Conservation (phyloP, 2,329 filamentous ascomycete genomes). For the Exophiala aquamarina region DNA sequence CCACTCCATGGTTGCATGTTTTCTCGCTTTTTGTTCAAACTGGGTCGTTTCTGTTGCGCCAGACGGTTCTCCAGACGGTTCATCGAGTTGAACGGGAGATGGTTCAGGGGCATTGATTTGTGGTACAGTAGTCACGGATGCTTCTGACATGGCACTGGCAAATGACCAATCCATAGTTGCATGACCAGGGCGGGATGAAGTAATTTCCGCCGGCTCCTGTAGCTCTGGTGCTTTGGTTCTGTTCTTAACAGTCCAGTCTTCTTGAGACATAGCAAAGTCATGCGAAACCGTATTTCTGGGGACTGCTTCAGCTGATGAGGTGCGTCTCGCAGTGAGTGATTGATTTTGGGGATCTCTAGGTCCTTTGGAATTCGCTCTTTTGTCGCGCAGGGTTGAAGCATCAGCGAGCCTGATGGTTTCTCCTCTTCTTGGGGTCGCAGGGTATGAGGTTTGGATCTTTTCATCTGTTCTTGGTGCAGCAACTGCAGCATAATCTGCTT, state of each 20-base stretch:
- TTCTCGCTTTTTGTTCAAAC: slow-evolving; percentile 24
- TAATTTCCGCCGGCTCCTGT: slow-evolving; percentile 27
- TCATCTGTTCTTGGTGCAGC: slow-evolving; percentile 42
- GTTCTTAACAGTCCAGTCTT: slow-evolving; percentile 27
- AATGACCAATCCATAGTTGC: slow-evolving; percentile 41
- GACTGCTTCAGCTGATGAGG: slow-evolving; percentile 31
- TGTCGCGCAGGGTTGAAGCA: slow-evolving; percentile 57
- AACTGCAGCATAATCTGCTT: slow-evolving; percentile 52
- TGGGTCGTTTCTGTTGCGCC: slow-evolving; percentile 1
- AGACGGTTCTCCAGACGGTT: slow-evolving; percentile 3
- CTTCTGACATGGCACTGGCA: slow-evolving; percentile 43
- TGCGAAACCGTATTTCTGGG: slow-evolving; percentile 47
- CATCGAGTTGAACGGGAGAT: neutral
- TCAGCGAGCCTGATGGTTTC: slow-evolving; percentile 52
- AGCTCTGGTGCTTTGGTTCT: slow-evolving; percentile 21
- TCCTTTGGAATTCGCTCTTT: slow-evolving; percentile 49
- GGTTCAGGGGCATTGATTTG: slow-evolving; percentile 16
- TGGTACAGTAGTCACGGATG: slow-evolving; percentile 9
- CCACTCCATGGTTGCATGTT: slow-evolving; percentile 36
- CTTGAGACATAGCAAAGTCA: slow-evolving; percentile 42
- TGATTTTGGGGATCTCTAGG: slow-evolving; percentile 39
- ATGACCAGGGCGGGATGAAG: slow-evolving; percentile 20
- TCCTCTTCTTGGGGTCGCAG: slow-evolving; percentile 42
- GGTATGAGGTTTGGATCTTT: slow-evolving; percentile 48
- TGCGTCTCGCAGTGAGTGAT: slow-evolving; percentile 31